phyloP scores from a whole-genome alignment of 805 yeast species.

The Wickerhamomyces bovis region DNA sequence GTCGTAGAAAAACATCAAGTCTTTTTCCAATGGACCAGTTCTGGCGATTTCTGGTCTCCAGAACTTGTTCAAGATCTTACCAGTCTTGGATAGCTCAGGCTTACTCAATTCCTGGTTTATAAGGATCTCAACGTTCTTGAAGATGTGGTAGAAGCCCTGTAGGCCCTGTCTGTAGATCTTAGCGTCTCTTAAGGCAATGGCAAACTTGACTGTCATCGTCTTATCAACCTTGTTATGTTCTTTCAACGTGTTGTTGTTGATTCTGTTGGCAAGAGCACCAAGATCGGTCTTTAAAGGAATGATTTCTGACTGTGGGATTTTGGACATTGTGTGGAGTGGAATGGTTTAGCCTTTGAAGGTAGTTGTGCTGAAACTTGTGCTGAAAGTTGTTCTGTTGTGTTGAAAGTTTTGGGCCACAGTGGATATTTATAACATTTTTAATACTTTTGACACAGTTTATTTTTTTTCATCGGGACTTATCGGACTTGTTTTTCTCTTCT shows the following conservation, averaged over 20 bases:
- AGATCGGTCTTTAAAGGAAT: constrained; percentile 75
- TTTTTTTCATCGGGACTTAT: neutral
- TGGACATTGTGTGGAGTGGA: constrained; percentile 5
- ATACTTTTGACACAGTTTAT: neutral
- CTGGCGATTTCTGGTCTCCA: constrained; percentile 68
- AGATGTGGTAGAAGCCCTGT: constrained; percentile 65
- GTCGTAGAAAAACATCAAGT: constrained; percentile 61
- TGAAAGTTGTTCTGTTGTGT: no score
- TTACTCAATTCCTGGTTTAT: constrained; percentile 39
- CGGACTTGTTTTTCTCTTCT: neutral
- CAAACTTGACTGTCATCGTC: constrained; percentile 61
- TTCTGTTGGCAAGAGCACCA: constrained; percentile 81
- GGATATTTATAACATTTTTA: neutral
- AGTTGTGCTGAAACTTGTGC: neutral
- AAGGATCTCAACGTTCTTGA: constrained; percentile 54
- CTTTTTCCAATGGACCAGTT: constrained; percentile 48
- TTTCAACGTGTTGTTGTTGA: constrained; percentile 59
- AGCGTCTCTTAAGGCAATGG: constrained; percentile 69
- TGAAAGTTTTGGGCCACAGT: neutral
- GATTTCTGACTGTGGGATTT: constrained; percentile 39
- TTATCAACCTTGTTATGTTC: constrained; percentile 67
- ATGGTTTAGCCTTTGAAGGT: neutral
- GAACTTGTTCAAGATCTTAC: constrained; percentile 45
- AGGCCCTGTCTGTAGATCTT: constrained; percentile 77
- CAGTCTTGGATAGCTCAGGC: constrained; percentile 21